Conservation (phyloP, 495 filamentous ascomycete genomes). For the Penicillium flavigenum region DNA sequence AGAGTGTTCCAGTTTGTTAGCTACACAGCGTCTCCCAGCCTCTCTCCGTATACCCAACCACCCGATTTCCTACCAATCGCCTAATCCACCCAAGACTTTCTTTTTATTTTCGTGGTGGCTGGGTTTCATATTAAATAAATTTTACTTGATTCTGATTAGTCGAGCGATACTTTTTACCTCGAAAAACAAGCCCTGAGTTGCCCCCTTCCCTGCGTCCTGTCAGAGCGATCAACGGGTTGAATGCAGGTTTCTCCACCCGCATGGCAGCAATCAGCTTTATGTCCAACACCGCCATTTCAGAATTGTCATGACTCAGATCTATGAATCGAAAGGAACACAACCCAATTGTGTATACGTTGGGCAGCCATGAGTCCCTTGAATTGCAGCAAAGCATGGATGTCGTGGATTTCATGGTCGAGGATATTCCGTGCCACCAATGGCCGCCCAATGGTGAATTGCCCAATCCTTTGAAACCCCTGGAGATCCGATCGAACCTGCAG, state of each 20-base stretch:
- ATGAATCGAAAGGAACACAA: not conserved
- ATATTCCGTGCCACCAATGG: constrained; percentile 10
- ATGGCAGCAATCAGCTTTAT: constrained; percentile 2
- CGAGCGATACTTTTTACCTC: not conserved
- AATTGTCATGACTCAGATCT: not conserved
- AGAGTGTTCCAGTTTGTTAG: constrained; percentile 12
- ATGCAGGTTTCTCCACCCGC: constrained; percentile 6
- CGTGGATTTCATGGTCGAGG: not conserved
- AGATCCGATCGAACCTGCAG: not conserved
- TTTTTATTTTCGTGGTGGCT: constrained; percentile 22
- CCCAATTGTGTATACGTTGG: not conserved
- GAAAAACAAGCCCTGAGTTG: constrained; percentile 3
- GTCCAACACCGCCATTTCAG: constrained; percentile 12
- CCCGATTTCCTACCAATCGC: constrained; percentile 40
- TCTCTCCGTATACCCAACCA: constrained; percentile 41
- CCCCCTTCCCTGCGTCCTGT: not conserved
- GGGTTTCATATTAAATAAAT: constrained; percentile 24
- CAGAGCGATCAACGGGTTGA: constrained; percentile 10
- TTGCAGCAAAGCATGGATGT: not conserved
- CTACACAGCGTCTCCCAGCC: constrained; percentile 34
- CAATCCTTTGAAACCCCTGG: constrained; percentile 6
- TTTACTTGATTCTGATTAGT: constrained; percentile 2
- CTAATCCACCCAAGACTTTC: constrained; percentile 1
- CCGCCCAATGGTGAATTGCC: constrained; percentile 16
- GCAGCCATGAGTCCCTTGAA: constrained; percentile 1